phyloP scores from a whole-genome alignment of 108 stramenopile genomes.

The Conticribra guillardii region DNA sequence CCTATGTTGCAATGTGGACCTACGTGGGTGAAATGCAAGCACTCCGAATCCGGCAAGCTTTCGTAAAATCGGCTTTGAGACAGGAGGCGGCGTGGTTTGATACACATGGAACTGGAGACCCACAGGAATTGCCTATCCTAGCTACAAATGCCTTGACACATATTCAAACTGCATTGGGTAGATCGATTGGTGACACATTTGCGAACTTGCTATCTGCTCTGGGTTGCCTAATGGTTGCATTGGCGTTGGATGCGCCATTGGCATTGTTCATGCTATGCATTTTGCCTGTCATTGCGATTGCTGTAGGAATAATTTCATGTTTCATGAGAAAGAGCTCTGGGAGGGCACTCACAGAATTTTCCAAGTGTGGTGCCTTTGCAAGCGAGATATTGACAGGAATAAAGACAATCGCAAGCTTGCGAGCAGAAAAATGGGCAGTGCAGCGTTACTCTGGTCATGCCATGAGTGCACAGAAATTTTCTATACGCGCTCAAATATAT shows the following conservation, averaged over 20 bases:
- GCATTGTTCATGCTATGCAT: conserved; percentile 45
- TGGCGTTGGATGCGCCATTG: conserved; percentile 49
- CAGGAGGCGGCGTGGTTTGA: conserved; percentile 64
- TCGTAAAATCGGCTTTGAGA: conserved; percentile 53
- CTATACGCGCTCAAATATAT: conserved; percentile 25
- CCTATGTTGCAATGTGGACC: conserved; percentile 58
- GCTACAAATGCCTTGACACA: conserved; percentile 34
- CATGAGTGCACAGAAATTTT: conserved; percentile 32
- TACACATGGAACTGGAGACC: conserved; percentile 32
- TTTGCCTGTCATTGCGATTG: conserved; percentile 44
- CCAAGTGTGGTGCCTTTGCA: conserved; percentile 43
- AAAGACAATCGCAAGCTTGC: conserved; percentile 42
- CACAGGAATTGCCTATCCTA: conserved; percentile 44
- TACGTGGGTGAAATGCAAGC: conserved; percentile 57
- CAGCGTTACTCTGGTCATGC: conserved; percentile 30
- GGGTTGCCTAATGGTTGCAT: conserved; percentile 44
- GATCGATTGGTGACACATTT: conserved; percentile 44
- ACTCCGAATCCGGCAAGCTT: conserved; percentile 55
- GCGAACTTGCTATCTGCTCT: conserved; percentile 39
- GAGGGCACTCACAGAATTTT: conserved; percentile 24
- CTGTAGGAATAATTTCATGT: conserved; percentile 40
- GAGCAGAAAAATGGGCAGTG: conserved; percentile 49
- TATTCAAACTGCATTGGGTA: conserved; percentile 42
- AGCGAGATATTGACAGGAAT: conserved; percentile 49
- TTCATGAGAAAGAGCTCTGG: conserved; percentile 40